Evolutionary conservation across 306 rosid genomes (phyloP).

Genomic region (Arachis hypogaea): DNA sequence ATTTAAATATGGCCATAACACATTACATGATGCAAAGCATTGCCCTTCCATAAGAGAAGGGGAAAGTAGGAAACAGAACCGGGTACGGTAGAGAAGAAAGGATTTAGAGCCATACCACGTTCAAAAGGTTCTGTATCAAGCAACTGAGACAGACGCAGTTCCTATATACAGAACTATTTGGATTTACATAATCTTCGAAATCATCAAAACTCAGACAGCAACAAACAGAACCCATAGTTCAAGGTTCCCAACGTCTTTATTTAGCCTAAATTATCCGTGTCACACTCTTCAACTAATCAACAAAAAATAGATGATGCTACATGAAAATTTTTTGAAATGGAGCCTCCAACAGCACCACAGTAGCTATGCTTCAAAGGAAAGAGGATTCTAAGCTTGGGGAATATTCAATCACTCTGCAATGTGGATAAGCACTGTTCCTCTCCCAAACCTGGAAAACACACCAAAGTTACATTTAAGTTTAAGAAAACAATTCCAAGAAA

Average conservation of each 20-base stretch:
- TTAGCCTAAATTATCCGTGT: constrained; percentile 36
- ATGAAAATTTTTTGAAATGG: constrained; percentile 35
- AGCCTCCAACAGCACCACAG: constrained; percentile 41
- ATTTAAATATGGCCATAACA: constrained; percentile 7
- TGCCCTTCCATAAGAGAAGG: constrained; percentile 25
- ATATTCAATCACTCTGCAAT: constrained; percentile 38
- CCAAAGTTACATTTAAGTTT: constrained; percentile 25
- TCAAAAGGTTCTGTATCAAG: constrained; percentile 69
- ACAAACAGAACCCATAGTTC: constrained; percentile 93
- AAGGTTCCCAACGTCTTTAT: constrained; percentile 48
- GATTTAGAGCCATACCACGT: constrained; percentile 59
- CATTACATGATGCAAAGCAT: background rate
- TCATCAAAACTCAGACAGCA: constrained; percentile 75
- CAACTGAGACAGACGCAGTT: constrained; percentile 80
- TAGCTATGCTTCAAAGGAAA: constrained; percentile 39
- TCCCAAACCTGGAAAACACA: constrained; percentile 58
- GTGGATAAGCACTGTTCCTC: constrained; percentile 23
- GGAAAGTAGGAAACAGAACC: background rate
- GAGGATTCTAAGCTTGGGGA: constrained; percentile 73
- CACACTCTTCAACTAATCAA: constrained; percentile 44
- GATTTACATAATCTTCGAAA: constrained; percentile 86
- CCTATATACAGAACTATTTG: constrained; percentile 72
- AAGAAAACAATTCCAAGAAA: constrained; percentile 17
- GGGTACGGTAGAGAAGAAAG: constrained; percentile 12
- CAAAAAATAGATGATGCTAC: constrained; percentile 35